Conservation (phyloP, 129 eudicot species). For the Chrysanthemum makinoi region DNA sequence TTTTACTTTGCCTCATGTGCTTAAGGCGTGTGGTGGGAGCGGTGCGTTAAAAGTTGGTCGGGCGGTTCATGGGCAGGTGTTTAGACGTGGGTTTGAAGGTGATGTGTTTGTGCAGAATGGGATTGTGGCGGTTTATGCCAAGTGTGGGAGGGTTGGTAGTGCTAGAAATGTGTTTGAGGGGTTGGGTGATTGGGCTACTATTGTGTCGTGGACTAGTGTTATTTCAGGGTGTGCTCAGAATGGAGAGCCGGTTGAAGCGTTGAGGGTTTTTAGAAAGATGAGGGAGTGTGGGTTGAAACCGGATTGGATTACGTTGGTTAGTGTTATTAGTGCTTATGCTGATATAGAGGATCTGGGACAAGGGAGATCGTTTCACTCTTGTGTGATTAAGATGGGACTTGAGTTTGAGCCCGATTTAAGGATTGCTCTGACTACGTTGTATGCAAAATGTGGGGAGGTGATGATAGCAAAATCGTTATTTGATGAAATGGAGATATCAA, state of each 20-base stretch:
- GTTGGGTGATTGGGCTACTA: constrained; percentile 41
- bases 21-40: constrained; percentile 64
- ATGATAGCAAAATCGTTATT: constrained; percentile 57
- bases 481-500: constrained; percentile 47
- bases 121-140: constrained; percentile 62
- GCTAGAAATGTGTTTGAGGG: constrained; percentile 56
- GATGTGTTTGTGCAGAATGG: constrained; percentile 75
- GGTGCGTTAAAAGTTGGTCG: constrained; percentile 38
- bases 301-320: constrained; percentile 65
- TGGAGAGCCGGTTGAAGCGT: constrained; percentile 62
- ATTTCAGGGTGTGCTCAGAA: constrained; percentile 71
- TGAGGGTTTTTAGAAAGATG: constrained; percentile 52
- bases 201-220: constrained; percentile 75
- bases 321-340: constrained; percentile 50
- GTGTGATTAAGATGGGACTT: constrained; percentile 66
- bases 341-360: constrained; percentile 66
- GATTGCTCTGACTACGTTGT: constrained; percentile 57
- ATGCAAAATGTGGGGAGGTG: constrained; percentile 71
- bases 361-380: constrained; percentile 59
- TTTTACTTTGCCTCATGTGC: constrained; percentile 65
- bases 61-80: constrained; percentile 64
- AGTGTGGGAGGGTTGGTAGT: constrained; percentile 44
- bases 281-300: constrained; percentile 40
- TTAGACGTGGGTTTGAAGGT: constrained; percentile 49
- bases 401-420: constrained; percentile 60